phyloP scores from a whole-genome alignment of 495 filamentous ascomycete species.

The Penicillium diatomitis region DNA sequence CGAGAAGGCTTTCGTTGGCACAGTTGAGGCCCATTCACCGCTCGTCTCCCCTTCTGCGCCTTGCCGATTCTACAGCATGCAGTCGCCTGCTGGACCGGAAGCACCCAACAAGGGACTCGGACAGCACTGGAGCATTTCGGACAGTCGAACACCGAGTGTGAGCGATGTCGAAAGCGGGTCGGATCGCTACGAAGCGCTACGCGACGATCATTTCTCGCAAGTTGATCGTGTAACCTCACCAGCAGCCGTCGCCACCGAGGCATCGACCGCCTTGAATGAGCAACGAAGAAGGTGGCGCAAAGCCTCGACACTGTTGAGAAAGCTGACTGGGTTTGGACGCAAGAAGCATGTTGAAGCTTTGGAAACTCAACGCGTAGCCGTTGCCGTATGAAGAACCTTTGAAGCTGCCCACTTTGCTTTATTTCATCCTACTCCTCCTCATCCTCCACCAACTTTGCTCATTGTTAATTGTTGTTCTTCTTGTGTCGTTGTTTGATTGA shows the following conservation, averaged over 20 bases:
- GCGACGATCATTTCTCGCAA: too few relatives aligned
- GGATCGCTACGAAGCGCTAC: too few relatives aligned
- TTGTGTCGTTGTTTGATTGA: too few relatives aligned
- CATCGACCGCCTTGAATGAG: neutral
- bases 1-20: too few relatives aligned
- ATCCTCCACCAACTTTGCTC: too few relatives aligned
- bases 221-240: too few relatives aligned
- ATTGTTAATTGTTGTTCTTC: too few relatives aligned
- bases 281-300: constrained; percentile 1
- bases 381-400: neutral
- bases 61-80: constrained; percentile 14
- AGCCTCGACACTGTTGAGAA: constrained; percentile 14
- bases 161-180: neutral
- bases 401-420: too few relatives aligned
- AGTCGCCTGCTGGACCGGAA: neutral
- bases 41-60: neutral
- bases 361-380: neutral
- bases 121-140: neutral
- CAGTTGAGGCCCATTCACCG: neutral
- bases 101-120: neutral
- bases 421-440: too few relatives aligned
- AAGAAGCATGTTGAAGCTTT: constrained; percentile 1
- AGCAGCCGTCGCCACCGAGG: too few relatives aligned
- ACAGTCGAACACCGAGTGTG: neutral
- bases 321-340: constrained; percentile 15